Evolutionary conservation across 2,329 filamentous ascomycete genomes (phyloP).

Genomic region (Clarireedia homoeocarpa): DNA sequence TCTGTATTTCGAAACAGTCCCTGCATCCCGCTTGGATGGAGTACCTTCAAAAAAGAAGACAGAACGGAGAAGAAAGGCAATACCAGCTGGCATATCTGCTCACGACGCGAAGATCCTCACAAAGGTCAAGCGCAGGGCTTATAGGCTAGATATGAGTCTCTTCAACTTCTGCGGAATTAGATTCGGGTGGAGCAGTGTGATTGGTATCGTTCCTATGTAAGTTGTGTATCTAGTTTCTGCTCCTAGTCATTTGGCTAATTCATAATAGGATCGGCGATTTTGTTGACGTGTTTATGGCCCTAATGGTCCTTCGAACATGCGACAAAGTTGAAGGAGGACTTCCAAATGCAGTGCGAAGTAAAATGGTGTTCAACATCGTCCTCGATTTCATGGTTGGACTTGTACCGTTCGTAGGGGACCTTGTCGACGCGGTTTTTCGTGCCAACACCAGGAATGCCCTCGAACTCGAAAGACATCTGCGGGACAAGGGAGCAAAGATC

Average conservation of each 20-base stretch:
- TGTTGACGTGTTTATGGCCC: constrained; percentile 63
- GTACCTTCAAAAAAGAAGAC: constrained; percentile 56
- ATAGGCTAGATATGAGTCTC: constrained; percentile 75
- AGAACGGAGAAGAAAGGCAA: constrained; percentile 78
- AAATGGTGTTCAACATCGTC: constrained; percentile 75
- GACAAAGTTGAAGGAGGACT: constrained; percentile 70
- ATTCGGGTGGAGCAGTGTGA: constrained; percentile 84
- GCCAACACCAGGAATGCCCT: constrained; percentile 72
- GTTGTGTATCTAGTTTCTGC: constrained; percentile 31
- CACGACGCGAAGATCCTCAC: constrained; percentile 79
- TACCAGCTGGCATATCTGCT: constrained; percentile 73
- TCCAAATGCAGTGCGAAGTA: constrained; percentile 47
- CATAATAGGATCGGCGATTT: constrained; percentile 61
- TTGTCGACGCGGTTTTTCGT: constrained; percentile 61
- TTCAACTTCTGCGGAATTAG: constrained; percentile 75
- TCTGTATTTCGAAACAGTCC: constrained; percentile 79
- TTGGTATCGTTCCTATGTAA: constrained; percentile 76
- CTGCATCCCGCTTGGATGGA: constrained; percentile 61
- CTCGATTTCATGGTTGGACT: constrained; percentile 69
- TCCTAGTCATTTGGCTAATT: constrained; percentile 15
- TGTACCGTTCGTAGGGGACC: constrained; percentile 67
- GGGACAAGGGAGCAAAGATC: constrained; percentile 56
- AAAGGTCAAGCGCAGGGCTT: constrained; percentile 77
- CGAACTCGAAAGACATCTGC: constrained; percentile 54
- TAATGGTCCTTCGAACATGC: constrained; percentile 68